Base-by-base conservation (phyloP, 257 asterid genomes). In the Ballota nigra region DNA sequence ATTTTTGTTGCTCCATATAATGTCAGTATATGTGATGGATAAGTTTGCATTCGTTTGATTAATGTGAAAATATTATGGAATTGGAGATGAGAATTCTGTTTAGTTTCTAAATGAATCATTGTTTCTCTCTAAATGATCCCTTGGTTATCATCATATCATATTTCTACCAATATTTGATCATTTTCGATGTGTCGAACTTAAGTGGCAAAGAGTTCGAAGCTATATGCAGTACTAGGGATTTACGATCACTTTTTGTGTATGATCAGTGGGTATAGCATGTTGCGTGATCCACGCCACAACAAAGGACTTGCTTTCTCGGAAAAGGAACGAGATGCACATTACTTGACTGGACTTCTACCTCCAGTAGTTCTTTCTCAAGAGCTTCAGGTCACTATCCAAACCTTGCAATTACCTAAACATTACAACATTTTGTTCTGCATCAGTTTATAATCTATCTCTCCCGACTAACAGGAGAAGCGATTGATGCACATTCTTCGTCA, bases 221-320 rank as follows among this genome's bases (percentile, higher is more conserved):
- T 34, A 7, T 34, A 8, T 6, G 40, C 11, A 34, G 7, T 34
- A 34, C 40, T 40, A 22, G 34, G 20, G 61, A 38, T 64, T 64
- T 51, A 5, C 38, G 29, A 20, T 73, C 58, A 29, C 5, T 13
- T 20, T 41, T 69, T 52, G 41, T 28, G 31, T 69, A 59, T 15
- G 29, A 28, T 52, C 95, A 94, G 98, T 63, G 99, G 98, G 34
- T 80, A 81, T 72, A 80, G 81, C 33, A 78, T 95, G 81, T 63
- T 95, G 83, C 96, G 99, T 13, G 96, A 95, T 68, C 98, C 97
- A 29, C 98, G 71, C 72, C 90, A 86, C 78, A 90, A 95, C 84
- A 95, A 95, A 74, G 99, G 99, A 58, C 86, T 87, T 20, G 98
- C 97, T 12, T 95, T 95, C 80, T 82, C 82, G 26, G 96, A 82